Evolutionary conservation across 768 basidiomycete genomes (phyloP).

Genomic region (Tulasnella sp.): DNA sequence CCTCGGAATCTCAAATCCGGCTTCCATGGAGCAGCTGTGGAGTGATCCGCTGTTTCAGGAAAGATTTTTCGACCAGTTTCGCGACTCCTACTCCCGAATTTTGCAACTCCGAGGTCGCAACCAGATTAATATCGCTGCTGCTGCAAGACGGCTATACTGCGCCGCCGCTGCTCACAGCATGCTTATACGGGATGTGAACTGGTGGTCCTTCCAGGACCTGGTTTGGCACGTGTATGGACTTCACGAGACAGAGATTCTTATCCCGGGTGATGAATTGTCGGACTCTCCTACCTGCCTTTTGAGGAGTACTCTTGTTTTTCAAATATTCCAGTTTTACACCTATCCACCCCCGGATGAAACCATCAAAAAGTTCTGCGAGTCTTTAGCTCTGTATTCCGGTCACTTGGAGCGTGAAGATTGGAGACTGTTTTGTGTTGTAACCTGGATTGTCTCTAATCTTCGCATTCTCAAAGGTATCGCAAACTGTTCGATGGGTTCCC

Average conservation of each 20-base stretch:
- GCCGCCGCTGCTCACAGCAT: not conserved
- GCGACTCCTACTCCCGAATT: not conserved
- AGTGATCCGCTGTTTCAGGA: not conserved
- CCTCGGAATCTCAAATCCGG: not conserved
- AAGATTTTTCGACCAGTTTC: not conserved
- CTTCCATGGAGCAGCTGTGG: not conserved
- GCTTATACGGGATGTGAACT: not conserved
- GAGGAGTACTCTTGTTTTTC: not conserved
- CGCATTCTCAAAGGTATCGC: not conserved
- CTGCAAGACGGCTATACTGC: not conserved
- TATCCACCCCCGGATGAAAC: not conserved
- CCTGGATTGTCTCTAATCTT: not conserved
- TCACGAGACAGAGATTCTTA: not conserved
- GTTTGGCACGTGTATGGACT: not conserved
- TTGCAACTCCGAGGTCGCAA: not conserved
- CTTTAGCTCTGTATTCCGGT: not conserved
- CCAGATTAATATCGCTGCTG: not conserved
- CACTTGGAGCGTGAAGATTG: not conserved
- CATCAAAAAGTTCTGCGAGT: not conserved
- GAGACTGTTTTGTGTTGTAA: not conserved
- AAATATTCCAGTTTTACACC: not conserved
- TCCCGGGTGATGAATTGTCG: not conserved
- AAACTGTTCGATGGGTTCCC: not conserved
- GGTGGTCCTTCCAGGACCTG: not conserved
- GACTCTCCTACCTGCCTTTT: not conserved